Evolutionary conservation across 2,329 filamentous ascomycete species (phyloP).

Genomic region (Aspergillus transmontanensis): DNA sequence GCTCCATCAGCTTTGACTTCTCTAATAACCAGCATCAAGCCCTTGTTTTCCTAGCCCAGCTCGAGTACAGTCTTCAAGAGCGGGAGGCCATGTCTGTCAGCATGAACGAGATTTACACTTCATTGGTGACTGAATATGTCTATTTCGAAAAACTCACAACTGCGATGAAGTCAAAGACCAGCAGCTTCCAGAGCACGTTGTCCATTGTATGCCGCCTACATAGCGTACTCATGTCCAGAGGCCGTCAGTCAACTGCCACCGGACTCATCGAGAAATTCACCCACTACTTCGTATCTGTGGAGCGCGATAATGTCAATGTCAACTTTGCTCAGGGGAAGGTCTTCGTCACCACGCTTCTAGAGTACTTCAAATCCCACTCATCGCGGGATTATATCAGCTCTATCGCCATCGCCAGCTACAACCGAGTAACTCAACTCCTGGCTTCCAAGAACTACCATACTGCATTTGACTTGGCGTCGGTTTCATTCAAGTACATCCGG

Average conservation of each 20-base stretch:
- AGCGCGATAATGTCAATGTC: conserved; percentile 28
- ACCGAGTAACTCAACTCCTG: conserved; percentile 33
- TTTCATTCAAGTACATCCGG: conserved; percentile 37
- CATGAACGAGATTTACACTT: conserved; percentile 47
- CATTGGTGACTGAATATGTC: conserved; percentile 47
- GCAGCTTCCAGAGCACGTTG: conserved; percentile 40
- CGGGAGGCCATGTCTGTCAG: conserved; percentile 29
- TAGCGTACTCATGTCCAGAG: conserved; percentile 30
- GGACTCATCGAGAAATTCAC: conserved; percentile 33
- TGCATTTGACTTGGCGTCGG: conserved; percentile 36
- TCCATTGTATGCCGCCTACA: conserved; percentile 36
- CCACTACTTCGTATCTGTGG: conserved; percentile 35
- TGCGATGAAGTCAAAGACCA: conserved; percentile 41
- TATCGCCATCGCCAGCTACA: conserved; percentile 37
- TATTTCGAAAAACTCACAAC: conserved; percentile 44
- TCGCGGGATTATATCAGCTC: conserved; percentile 41
- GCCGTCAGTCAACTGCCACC: conserved; percentile 24
- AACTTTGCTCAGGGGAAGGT: conserved; percentile 29
- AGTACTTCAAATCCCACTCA: conserved; percentile 36
- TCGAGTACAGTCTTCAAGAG: conserved; percentile 42
- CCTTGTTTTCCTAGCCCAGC: conserved; percentile 49
- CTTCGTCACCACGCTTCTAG: conserved; percentile 34
- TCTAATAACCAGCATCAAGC: conserved; percentile 30
- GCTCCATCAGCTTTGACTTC: conserved; percentile 36
- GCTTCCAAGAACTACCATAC: conserved; percentile 28